Base-by-base conservation (phyloP, 2,329 filamentous ascomycete species). In the Phialophora expanda region DNA sequence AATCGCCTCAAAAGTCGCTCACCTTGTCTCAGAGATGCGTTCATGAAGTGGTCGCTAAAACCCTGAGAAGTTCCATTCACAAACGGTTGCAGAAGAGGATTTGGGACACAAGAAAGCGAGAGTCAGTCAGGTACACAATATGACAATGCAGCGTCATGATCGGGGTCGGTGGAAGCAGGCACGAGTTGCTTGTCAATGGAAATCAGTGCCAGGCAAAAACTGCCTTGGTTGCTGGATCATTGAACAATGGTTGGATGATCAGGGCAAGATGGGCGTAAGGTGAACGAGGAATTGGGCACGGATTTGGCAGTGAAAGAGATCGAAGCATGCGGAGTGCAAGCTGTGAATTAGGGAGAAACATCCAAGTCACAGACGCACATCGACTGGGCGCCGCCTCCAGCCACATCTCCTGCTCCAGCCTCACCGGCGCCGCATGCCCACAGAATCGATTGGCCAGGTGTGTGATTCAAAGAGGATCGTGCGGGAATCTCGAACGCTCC, bases 1-100 rank as follows among this genome's bases (percentile, higher is more conserved):
- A 67, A 61, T 67, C 61, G 61, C 65, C 44, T 20, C 24, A 46
- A 67, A 64, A 64, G 61, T 67, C 61, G 58, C 65, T 28, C 65
- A 67, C 30, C 17, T 8, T 61, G 22, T 61, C 48, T 61, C 26
- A 61, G 14, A 38, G 17, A 20, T 20, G 4, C 56, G 17, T 51
- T 34, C 24, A 50, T 20, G 24, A 9, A 22, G 12, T 3, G n/a
- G 17, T n/a, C 11, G 26, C 17, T 20, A 24, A 26, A 51, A 28
- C 11, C 4, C 44, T 46, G 32, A 61, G 28, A 38, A 61, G 17
- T 54, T 41, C 26, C 46, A 41, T 61, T 51, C 22, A 26, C 2
- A 48, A 9, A 20, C n/a, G 26, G 11, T 20, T 20, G 7, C 8
- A n/a, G 8, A 30, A 20, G 44, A 22, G 63, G 63, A 62, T 58